A percentile compares a stretch with the other conserved stretches of the same genome.
phyloP scores from a whole-genome alignment of 1,139 yeast species.

The Debaryomyces sp. region DNA sequence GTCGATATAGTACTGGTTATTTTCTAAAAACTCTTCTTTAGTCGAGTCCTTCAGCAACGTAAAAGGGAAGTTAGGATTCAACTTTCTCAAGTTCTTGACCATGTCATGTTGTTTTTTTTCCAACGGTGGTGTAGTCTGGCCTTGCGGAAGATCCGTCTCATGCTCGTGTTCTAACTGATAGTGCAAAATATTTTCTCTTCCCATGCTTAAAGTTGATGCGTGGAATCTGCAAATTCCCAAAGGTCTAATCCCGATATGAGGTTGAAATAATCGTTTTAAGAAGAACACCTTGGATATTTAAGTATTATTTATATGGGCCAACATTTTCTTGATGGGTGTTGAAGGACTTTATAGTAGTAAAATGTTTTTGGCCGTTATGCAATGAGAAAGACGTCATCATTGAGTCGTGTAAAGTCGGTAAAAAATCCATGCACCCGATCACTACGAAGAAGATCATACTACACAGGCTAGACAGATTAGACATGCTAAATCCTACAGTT shows the following conservation, averaged over 20 bases:
- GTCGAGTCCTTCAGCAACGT: slow-evolving; percentile 59
- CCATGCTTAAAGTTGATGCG: slow-evolving; percentile 29
- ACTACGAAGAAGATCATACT: too few species aligned
- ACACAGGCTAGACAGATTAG: too few species aligned
- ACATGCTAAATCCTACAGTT: too few species aligned
- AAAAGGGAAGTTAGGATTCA: slow-evolving; percentile 48
- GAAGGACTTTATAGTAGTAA: background rate
- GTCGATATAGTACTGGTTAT: slow-evolving; percentile 71
- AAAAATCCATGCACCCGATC: background rate
- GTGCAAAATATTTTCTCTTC: slow-evolving; percentile 47
- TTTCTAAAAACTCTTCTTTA: slow-evolving; percentile 63
- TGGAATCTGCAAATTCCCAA: slow-evolving; percentile 2
- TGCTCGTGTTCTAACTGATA: slow-evolving; percentile 47
- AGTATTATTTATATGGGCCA: background rate
- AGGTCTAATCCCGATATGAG: background rate
- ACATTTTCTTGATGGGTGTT: background rate
- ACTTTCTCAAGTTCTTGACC: slow-evolving; percentile 3
- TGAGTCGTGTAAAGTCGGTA: background rate
- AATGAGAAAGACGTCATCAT: background rate
- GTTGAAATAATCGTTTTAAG: background rate
- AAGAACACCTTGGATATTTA: background rate
- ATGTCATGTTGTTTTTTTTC: slow-evolving; percentile 7
- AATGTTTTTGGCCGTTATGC: background rate
- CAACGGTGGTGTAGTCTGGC: slow-evolving; percentile 11
- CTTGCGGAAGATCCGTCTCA: slow-evolving; percentile 33